phyloP scores from a whole-genome alignment of 148 eudicot species.

The Pharnaceum exiguum region DNA sequence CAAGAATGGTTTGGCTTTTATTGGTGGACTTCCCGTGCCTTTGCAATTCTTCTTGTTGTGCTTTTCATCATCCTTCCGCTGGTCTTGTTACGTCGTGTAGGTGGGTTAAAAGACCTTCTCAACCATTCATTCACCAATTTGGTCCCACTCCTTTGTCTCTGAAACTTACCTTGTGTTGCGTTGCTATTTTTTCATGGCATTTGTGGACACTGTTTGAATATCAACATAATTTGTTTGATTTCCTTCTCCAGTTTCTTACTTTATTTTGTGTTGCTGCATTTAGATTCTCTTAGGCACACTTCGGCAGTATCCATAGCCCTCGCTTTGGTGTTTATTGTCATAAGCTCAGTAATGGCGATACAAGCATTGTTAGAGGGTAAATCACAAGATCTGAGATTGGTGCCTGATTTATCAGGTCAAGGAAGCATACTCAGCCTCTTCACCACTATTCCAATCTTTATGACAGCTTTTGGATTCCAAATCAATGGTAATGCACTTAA shows the following conservation, averaged over 20 bases:
- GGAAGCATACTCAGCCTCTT: conserved; percentile 53
- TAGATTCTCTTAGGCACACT: conserved; percentile 87
- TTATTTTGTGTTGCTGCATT: conserved; percentile 14
- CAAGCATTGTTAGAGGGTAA: conserved; percentile 58
- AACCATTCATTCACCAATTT: neutral
- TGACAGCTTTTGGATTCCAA: conserved; percentile 85
- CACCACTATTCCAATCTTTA: conserved; percentile 78
- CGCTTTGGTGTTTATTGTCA: conserved; percentile 71
- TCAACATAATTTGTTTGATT: no score
- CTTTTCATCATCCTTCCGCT: conserved; percentile 71
- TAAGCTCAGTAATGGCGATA: conserved; percentile 73
- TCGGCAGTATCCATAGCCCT: conserved; percentile 80
- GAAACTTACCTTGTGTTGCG: neutral
- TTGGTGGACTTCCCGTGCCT: conserved; percentile 94
- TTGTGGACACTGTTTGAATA: neutral
- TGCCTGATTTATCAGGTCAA: conserved; percentile 59
- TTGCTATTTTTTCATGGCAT: neutral
- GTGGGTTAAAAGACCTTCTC: conserved; percentile 32
- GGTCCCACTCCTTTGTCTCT: no score
- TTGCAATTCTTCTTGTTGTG: conserved; percentile 48
- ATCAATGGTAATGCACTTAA: conserved; percentile 48
- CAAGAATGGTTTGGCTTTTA: conserved; percentile 97
- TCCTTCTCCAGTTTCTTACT: conserved; percentile 4
- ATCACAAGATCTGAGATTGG: conserved; percentile 47
- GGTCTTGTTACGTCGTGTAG: conserved; percentile 70